Evolutionary conservation across 306 rosid genomes (phyloP).

Genomic region (Sphenostylis stenocarpa): DNA sequence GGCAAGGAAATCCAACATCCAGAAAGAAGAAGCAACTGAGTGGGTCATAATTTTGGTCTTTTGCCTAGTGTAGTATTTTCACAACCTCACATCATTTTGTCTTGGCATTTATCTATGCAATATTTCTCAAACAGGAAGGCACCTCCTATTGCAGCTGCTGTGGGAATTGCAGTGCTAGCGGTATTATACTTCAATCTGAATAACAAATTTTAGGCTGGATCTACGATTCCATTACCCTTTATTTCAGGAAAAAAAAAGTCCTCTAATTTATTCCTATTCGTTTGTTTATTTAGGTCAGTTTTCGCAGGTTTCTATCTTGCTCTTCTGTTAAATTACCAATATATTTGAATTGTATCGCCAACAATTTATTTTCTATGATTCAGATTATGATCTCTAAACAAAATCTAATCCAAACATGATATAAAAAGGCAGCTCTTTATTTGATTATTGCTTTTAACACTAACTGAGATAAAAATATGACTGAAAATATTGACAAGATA

Average conservation of each 20-base stretch:
- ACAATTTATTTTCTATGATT: not conserved
- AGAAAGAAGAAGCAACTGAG: slow-evolving; percentile 81
- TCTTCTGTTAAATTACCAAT: not conserved
- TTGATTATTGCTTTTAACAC: slow-evolving; percentile 22
- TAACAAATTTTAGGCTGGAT: slow-evolving; percentile 36
- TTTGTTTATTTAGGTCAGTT: slow-evolving; percentile 22
- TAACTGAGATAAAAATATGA: slow-evolving; percentile 23
- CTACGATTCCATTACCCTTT: not conserved
- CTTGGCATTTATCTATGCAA: not conserved
- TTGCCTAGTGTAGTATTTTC: not conserved
- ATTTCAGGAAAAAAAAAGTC: not conserved
- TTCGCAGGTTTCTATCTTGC: not conserved
- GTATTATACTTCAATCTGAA: slow-evolving; percentile 80
- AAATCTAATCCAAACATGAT: not conserved
- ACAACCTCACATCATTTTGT: not conserved
- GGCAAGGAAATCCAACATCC: slow-evolving; percentile 63
- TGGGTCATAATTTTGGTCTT: slow-evolving; percentile 29
- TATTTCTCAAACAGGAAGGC: slow-evolving; percentile 55
- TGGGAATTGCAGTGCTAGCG: slow-evolving; percentile 73
- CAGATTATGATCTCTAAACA: not conserved
- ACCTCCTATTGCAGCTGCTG: slow-evolving; percentile 69
- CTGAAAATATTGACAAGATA: slow-evolving; percentile 32
- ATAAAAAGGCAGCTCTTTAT: slow-evolving; percentile 5
- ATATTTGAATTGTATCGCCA: not conserved
- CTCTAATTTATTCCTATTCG: not conserved